A percentile compares a stretch with the other conserved stretches of the same genome.
These are phyloP conservation scores for Nigrospora osmanthi DNA, from an alignment of 2,329 filamentous ascomycete species.

Conservation along the genomic window DNA sequence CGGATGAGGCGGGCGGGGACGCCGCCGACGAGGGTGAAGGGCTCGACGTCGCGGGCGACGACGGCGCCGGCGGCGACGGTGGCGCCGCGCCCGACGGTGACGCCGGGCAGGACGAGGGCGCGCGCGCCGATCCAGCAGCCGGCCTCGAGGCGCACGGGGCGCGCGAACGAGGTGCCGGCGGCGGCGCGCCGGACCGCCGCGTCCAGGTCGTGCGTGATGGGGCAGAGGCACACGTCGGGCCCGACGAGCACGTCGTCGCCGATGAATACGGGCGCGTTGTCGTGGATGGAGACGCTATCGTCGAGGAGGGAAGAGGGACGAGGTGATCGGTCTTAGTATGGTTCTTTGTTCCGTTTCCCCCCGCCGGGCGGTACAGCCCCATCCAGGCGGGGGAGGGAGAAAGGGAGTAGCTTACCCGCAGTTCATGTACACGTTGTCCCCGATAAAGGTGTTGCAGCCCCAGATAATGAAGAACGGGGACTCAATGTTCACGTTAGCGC, in stretches of 20 bases:
- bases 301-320: too few species aligned
- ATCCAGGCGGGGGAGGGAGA: too few species aligned
- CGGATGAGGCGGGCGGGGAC: background rate
- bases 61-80: slow-evolving; percentile 1
- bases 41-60: background rate
- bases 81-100: background rate
- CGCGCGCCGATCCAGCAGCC: slow-evolving; percentile 1
- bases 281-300: background rate
- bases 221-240: background rate
- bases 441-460: too few species aligned
- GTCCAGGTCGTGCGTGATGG: background rate
- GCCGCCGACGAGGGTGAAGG: background rate
- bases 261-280: background rate
- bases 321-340: too few species aligned
- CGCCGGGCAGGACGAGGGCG: background rate
- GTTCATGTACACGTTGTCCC: too few species aligned
- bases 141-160: background rate
- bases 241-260: background rate
- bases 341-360: too few species aligned
- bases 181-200: background rate
- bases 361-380: too few species aligned
- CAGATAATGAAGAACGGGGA: too few species aligned
- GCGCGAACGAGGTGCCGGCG: background rate
- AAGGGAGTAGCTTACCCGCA: too few species aligned
- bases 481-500: too few species aligned